Conservation (phyloP, 371 early-diverging fungal species). For the Funneliformis caledonium region DNA sequence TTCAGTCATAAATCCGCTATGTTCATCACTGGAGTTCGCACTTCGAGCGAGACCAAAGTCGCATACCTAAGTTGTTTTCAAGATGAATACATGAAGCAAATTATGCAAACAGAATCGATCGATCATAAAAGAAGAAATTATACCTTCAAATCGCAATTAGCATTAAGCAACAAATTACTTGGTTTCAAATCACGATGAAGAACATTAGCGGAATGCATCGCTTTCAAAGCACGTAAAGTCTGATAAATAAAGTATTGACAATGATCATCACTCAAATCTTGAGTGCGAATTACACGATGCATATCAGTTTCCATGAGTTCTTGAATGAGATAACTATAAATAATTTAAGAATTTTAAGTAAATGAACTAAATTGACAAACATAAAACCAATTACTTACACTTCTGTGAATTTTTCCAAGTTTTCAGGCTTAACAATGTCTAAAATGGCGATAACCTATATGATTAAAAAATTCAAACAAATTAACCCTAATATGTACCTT, state of each 20-base stretch:
- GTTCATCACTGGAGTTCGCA: conserved; percentile 84
- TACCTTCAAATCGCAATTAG: conserved; percentile 96
- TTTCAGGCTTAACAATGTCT: conserved; percentile 84
- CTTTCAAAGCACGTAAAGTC: conserved; percentile 94
- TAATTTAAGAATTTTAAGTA: conserved; percentile 43
- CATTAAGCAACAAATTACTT: conserved; percentile 94
- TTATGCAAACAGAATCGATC: not conserved
- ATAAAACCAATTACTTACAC: conserved; percentile 60
- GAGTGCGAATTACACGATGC: conserved; percentile 98
- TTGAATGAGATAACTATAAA: conserved; percentile 56
- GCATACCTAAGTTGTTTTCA: conserved; percentile 67
- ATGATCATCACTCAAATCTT: conserved; percentile 96
- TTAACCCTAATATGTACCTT: not conserved
- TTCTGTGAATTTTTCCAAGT: conserved; percentile 81
- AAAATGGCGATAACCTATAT: conserved; percentile 85
- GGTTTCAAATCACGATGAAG: conserved; percentile 98
- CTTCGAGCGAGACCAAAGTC: conserved; percentile 95
- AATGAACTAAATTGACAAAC: conserved; percentile 43
- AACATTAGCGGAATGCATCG: conserved; percentile 98
- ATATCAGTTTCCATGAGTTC: conserved; percentile 98
- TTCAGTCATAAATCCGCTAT: conserved; percentile 94
- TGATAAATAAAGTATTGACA: conserved; percentile 99
- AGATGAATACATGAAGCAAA: not conserved
- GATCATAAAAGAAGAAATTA: not conserved
- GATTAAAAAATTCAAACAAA: conserved; percentile 33